These are phyloP conservation scores for Sedum album DNA, from an alignment of 164 flowering plant species.

Conservation along the genomic window DNA sequence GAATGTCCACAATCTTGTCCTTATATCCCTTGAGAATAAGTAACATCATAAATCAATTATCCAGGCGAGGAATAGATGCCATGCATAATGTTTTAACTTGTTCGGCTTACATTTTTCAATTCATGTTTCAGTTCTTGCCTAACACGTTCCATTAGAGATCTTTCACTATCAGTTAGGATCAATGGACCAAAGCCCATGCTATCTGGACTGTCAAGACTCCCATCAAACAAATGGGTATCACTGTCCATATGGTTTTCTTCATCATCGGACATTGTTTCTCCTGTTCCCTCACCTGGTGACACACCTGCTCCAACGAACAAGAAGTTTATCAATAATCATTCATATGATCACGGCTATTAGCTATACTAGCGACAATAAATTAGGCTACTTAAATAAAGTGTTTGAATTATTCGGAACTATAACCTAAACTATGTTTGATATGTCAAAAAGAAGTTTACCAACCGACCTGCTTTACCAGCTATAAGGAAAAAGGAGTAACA, in stretches of 20 bases:
- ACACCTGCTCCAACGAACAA: constrained; percentile 37
- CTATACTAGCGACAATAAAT: background rate
- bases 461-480: background rate
- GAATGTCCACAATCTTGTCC: constrained; percentile 5
- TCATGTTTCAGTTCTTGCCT: constrained; percentile 11
- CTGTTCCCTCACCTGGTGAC: constrained; percentile 73
- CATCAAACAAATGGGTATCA: constrained; percentile 48
- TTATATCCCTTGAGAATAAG: constrained; percentile 5
- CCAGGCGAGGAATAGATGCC: background rate
- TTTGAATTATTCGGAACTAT: background rate
- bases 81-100: background rate
- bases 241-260: constrained; percentile 82
- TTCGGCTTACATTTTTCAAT: constrained; percentile 1
- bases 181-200: constrained; percentile 88
- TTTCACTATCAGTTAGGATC: constrained; percentile 88
- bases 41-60: background rate
- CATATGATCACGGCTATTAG: background rate
- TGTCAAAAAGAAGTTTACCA: background rate
- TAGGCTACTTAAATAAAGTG: background rate
- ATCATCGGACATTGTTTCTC: constrained; percentile 96
- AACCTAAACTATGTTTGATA: background rate
- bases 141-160: constrained; percentile 73
- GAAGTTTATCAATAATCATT: background rate
- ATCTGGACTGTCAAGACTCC: constrained; percentile 58
- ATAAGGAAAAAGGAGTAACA: background rate